Conservation (phyloP, 495 filamentous ascomycete genomes). For the Podospora comata region DNA sequence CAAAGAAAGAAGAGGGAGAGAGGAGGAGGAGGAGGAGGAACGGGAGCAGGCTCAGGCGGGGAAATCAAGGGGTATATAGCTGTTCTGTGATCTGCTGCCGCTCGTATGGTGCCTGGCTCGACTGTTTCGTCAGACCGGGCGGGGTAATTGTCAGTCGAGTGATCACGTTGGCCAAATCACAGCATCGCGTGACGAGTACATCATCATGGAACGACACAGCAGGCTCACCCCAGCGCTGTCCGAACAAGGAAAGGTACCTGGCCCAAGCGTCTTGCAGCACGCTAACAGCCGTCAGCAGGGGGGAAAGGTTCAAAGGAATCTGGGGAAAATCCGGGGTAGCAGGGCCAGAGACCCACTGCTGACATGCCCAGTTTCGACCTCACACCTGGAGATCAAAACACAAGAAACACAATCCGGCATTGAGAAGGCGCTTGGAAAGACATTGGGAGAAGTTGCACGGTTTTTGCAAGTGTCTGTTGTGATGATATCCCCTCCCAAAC, state of each 20-base stretch:
- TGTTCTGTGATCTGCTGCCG: slow-evolving; percentile 20
- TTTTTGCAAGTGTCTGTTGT: not conserved
- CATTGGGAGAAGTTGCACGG: not conserved
- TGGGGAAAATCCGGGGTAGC: slow-evolving; percentile 30
- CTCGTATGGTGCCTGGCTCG: slow-evolving; percentile 6
- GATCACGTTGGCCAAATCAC: slow-evolving; percentile 31
- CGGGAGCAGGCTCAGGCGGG: slow-evolving; percentile 12
- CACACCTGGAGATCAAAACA: not conserved
- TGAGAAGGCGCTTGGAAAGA: not conserved
- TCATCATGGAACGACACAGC: slow-evolving; percentile 33
- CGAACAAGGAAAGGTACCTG: slow-evolving; percentile 26
- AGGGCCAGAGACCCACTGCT: slow-evolving; percentile 13
- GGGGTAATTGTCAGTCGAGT: slow-evolving; percentile 35
- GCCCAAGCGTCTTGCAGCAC: slow-evolving; percentile 30
- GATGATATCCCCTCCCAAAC: not conserved
- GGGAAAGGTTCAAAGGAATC: slow-evolving; percentile 9
- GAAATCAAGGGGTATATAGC: slow-evolving; percentile 2
- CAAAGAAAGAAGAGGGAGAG: slow-evolving; percentile 24
- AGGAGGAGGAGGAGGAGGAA: slow-evolving; percentile 19
- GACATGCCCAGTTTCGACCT: slow-evolving; percentile 5
- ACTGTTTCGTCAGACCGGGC: slow-evolving; percentile 38
- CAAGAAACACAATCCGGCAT: not conserved
- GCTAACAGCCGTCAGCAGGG: slow-evolving; percentile 11
- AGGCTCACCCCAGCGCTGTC: slow-evolving; percentile 21
- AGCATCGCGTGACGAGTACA: slow-evolving; percentile 39